A percentile compares a stretch with the other conserved stretches of the same genome.
These are phyloP conservation scores for Aspergillus vadensis DNA, from an alignment of 2,329 filamentous ascomycete species.

Conservation along the genomic window DNA sequence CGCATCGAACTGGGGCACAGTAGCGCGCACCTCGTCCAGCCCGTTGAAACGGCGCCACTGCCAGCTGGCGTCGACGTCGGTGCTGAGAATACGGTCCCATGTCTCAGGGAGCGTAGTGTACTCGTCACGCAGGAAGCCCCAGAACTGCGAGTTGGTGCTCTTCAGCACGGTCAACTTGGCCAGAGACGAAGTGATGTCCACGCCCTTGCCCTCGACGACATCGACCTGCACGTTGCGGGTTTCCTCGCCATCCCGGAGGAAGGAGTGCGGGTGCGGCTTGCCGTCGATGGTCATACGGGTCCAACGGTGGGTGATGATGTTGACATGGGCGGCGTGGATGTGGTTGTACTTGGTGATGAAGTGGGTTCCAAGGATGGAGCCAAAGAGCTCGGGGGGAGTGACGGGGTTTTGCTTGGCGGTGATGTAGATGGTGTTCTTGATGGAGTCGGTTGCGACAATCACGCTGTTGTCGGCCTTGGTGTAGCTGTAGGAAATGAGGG, in stretches of 20 bases:
- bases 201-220: conserved; percentile 67
- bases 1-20: conserved; percentile 69
- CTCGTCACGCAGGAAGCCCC: conserved; percentile 89
- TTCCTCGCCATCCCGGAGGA: conserved; percentile 86
- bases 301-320: conserved; percentile 85
- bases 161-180: conserved; percentile 86
- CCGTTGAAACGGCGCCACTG: conserved; percentile 73
- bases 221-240: conserved; percentile 78
- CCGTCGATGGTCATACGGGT: conserved; percentile 84
- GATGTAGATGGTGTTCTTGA: conserved; percentile 97
- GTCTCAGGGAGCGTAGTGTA: conserved; percentile 88
- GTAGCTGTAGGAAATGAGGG: conserved; percentile 63
- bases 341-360: conserved; percentile 87
- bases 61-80: conserved; percentile 87
- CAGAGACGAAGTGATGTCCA: conserved; percentile 76
- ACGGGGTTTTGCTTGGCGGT: conserved; percentile 92
- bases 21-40: conserved; percentile 67
- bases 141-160: conserved; percentile 94
- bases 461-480: conserved; percentile 92
- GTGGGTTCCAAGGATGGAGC: conserved; percentile 79
- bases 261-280: conserved; percentile 91
- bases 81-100: conserved; percentile 94
- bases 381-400: conserved; percentile 89
- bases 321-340: conserved; percentile 81
- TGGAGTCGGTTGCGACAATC: conserved; percentile 93